Evolutionary conservation across 2,329 filamentous ascomycete species (phyloP).

Genomic region (Periconia sp.): DNA sequence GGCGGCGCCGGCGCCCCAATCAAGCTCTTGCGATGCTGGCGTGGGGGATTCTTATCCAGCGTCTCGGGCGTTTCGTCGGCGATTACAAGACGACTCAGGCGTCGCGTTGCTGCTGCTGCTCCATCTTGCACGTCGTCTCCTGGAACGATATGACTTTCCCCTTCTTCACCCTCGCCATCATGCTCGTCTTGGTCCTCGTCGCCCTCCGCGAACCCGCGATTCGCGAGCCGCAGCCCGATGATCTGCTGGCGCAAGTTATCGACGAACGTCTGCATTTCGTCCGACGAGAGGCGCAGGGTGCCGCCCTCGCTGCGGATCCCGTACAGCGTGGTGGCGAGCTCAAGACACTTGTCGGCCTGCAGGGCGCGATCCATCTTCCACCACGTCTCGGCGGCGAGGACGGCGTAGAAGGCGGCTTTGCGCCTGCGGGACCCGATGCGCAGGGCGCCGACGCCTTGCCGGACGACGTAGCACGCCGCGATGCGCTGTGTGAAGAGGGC

Average conservation of each 20-base stretch:
- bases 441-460: constrained; percentile 66
- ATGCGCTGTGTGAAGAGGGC: constrained; percentile 85
- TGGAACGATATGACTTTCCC: not conserved
- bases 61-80: constrained; percentile 40
- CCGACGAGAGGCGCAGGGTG: constrained; percentile 45
- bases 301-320: constrained; percentile 37
- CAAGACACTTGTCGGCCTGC: constrained; percentile 76
- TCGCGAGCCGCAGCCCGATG: constrained; percentile 43
- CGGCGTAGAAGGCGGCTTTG: constrained; percentile 88
- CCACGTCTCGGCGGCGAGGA: constrained; percentile 84
- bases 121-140: too few relatives aligned
- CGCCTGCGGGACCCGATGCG: constrained; percentile 71
- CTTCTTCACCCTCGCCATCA: constrained; percentile 17
- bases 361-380: constrained; percentile 72
- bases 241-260: constrained; percentile 68
- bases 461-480: constrained; percentile 78
- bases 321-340: constrained; percentile 64
- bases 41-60: constrained; percentile 38
- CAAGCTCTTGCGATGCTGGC: constrained; percentile 47
- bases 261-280: constrained; percentile 64
- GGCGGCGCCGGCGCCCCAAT: constrained; percentile 37
- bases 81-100: too few relatives aligned
- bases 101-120: too few relatives aligned
- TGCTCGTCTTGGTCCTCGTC: constrained; percentile 36
- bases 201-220: constrained; percentile 36